These are phyloP conservation scores for Umbelopsis vinacea DNA, from an alignment of 192 early-diverging fungal species.

Conservation along the genomic window DNA sequence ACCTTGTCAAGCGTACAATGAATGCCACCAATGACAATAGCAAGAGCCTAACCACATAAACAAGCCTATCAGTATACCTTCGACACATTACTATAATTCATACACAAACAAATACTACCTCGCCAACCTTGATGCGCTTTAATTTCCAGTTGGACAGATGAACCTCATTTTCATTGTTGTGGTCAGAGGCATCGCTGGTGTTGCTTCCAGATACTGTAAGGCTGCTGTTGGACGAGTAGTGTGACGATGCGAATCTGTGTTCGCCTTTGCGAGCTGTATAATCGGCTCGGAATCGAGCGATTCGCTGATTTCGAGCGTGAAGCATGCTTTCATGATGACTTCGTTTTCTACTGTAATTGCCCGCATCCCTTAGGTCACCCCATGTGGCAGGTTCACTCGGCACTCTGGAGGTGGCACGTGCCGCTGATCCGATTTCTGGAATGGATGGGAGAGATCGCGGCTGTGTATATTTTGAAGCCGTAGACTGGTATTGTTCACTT, in stretches of 20 bases:
- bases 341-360: neutral
- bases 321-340: slow-evolving; percentile 8
- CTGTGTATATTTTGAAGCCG: neutral
- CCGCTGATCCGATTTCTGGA: neutral
- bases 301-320: slow-evolving; percentile 10
- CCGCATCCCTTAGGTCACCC: neutral
- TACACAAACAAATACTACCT: neutral
- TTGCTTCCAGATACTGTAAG: slow-evolving; percentile 11
- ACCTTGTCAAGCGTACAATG: slow-evolving; percentile 13
- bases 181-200: slow-evolving; percentile 11
- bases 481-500: neutral
- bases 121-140: slow-evolving; percentile 6
- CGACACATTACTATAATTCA: too few relatives aligned
- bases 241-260: neutral
- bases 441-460: neutral
- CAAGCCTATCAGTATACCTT: neutral
- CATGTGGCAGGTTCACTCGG: neutral
- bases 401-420: neutral
- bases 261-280: slow-evolving; percentile 9
- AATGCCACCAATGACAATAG: slow-evolving; percentile 12
- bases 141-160: slow-evolving; percentile 14
- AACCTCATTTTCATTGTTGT: slow-evolving; percentile 6
- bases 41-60: neutral
- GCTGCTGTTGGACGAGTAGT: slow-evolving; percentile 2
- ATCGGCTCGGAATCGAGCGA: slow-evolving; percentile 13